Evolutionary conservation across 768 basidiomycete species (phyloP), one percentile per base, ranked within the genome.

Genomic region (Tricholoma hemisulphureum): DNA sequence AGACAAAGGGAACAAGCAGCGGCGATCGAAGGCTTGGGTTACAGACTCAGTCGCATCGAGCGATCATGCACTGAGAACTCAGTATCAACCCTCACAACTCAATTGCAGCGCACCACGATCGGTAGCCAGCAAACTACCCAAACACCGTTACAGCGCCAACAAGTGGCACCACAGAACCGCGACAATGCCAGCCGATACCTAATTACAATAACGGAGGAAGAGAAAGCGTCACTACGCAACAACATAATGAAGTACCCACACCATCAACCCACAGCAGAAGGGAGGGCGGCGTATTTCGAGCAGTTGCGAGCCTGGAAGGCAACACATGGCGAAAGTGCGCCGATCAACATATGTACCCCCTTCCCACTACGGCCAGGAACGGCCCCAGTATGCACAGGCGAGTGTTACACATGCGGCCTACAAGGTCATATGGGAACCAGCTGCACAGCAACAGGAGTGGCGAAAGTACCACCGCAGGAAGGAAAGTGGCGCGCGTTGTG

Each of bases 351-450:
- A 37, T 62, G n/a, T 39, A 55, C 13, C 35, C 53, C 3, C 11
- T 53, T 23, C 20, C 73, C 3, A 45, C 61, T 6, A 5, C 14
- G 1, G 49, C 53, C 35, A 37, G 14, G 35, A 13, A 11, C 24
- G 4, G 51, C 37, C 2, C 73, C 73, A 2, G 6, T 7, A 0
- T 62, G 55, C 29, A 20, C 18, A 1, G 57, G 75, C 4, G 45
- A 66, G 1, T 67, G 1, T 62, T 70, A 4, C 32, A 39, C 7
- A 16, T 37, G 35, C 16, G 35, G 35, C 8, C 7, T 37, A 14
- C 35, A 37, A 16, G 35, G 35, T 8, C 29, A 31, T 31, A 31
- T 5, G 29, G 29, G 29, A 6, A 10, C 10, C 6, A 10, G 10
- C 29, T 39, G 37, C 18, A 39, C 9, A 20, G 37, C 37, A 18